Evolutionary conservation across 2,329 filamentous ascomycete genomes (phyloP).

Genomic region (Seiridium cupressi): DNA sequence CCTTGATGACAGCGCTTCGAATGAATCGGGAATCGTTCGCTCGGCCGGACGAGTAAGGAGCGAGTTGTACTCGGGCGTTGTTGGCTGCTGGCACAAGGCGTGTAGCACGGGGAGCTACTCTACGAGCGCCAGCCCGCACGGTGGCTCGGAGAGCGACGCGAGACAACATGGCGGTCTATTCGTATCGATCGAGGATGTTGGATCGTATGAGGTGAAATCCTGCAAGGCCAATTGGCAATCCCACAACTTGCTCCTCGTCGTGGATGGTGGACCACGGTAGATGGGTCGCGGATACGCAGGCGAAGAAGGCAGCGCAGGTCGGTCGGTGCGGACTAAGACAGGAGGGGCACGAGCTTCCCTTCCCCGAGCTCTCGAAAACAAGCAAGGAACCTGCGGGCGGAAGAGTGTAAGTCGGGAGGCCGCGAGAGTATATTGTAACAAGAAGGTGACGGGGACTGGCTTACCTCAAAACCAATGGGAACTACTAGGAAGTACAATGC

Average conservation of each 20-base stretch:
- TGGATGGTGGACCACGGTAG: background rate
- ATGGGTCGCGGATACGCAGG: background rate
- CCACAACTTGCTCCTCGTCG: background rate
- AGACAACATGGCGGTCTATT: conserved; percentile 15
- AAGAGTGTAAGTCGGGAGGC: background rate
- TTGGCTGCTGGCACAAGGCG: conserved; percentile 16
- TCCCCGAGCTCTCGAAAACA: conserved; percentile 4
- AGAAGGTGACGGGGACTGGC: background rate
- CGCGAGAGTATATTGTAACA: background rate
- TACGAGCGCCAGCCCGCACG: conserved; percentile 27
- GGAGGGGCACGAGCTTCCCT: conserved; percentile 8
- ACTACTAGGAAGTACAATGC: background rate
- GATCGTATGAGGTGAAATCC: background rate
- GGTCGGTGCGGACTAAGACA: background rate
- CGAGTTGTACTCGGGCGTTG: conserved; percentile 13
- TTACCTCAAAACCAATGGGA: conserved; percentile 2
- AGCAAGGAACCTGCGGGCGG: background rate
- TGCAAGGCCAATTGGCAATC: background rate
- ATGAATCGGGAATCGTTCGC: conserved; percentile 54
- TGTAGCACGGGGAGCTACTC: conserved; percentile 19
- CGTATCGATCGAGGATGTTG: background rate
- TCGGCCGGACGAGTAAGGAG: conserved; percentile 28
- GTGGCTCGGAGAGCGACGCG: conserved; percentile 25
- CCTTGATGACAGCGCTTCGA: conserved; percentile 79
- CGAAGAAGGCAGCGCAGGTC: background rate